Evolutionary conservation across 345 rosid genomes (phyloP).

Genomic region (Viola odorata): DNA sequence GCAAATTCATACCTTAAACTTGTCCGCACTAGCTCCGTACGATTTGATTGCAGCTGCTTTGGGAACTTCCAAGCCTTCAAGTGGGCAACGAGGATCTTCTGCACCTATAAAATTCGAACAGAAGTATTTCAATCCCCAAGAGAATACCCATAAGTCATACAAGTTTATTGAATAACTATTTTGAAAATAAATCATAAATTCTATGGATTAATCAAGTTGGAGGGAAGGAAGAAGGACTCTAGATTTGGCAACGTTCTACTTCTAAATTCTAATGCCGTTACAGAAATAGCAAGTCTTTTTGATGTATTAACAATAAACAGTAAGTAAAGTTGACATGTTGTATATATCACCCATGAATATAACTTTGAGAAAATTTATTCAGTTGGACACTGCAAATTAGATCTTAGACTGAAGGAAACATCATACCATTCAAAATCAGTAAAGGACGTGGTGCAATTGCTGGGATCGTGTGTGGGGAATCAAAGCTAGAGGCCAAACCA

Average conservation of each 20-base stretch:
- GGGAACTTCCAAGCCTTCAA: slow-evolving; percentile 54
- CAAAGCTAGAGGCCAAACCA: slow-evolving; percentile 66
- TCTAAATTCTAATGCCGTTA: background rate
- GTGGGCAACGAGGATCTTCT: slow-evolving; percentile 77
- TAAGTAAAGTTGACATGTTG: background rate
- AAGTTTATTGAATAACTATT: too few relatives aligned
- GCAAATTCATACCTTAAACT: slow-evolving; percentile 42
- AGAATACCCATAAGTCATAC: too few relatives aligned
- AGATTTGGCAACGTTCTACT: background rate
- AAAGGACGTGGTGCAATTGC: slow-evolving; percentile 69
- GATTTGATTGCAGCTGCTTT: slow-evolving; percentile 37
- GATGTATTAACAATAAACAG: background rate
- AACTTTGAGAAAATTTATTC: background rate
- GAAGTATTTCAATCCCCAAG: too few relatives aligned
- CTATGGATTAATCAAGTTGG: too few relatives aligned
- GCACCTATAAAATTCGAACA: slow-evolving; percentile 36
- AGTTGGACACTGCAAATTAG: background rate
- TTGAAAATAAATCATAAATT: too few relatives aligned
- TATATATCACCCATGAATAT: background rate
- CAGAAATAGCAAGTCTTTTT: background rate
- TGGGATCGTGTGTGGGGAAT: slow-evolving; percentile 64
- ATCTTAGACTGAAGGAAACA: background rate
- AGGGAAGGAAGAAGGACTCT: background rate
- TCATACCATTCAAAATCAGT: slow-evolving; percentile 59
- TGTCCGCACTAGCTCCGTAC: slow-evolving; percentile 33